Evolutionary conservation across 345 rosid genomes (phyloP), one percentile per base, ranked within the genome.

Genomic region (Lepidium sativum): DNA sequence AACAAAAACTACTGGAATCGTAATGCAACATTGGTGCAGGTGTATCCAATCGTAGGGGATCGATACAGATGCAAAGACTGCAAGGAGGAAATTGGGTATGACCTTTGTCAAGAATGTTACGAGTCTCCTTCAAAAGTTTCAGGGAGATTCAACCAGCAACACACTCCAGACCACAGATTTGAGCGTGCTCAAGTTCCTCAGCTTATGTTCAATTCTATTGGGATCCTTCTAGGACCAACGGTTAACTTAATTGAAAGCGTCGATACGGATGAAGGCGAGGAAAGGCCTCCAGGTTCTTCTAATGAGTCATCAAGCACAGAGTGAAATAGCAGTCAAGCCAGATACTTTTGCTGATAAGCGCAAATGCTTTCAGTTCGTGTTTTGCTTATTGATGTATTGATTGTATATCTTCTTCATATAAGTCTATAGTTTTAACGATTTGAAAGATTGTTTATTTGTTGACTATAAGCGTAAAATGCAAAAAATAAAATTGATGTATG

Each of bases 141-240:
- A 1, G 97, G 98, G 45, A 82, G 97, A 48, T 92, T 92, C 74
- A 92, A 89, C 74, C 96, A 92, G 76, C 86, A 85, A 58, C 98
- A 92, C 79, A 86, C 80, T 21, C 82, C 91, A 14, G 94, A 87
- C 27, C 98, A 92, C 70, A 80, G 68, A 72, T 56, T 89, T 58
- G 60, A 65, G 78, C 82, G 9, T 9, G 54, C 63, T 0, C 27
- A 54, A 16, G 6, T 35, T 14, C 50, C 41, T 51, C 54, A 13
- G 61, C 1, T 31, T 54, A 1, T 13, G 70, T 6, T 56, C 15
- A 16, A 31, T 20, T 17, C 69, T 8, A 38, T 38, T 2, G 75
- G 52, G 7, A 18, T 55, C 32, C 32, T 63, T 38, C 39, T 64
- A 6, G 70, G 64, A 10, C 58, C 70, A 2, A 27, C n/a, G 57